A percentile compares a stretch with the other conserved stretches of the same genome.
These are phyloP conservation scores for Metschnikowia matae DNA, from an alignment of 805 yeast species.

Conservation along the genomic window DNA sequence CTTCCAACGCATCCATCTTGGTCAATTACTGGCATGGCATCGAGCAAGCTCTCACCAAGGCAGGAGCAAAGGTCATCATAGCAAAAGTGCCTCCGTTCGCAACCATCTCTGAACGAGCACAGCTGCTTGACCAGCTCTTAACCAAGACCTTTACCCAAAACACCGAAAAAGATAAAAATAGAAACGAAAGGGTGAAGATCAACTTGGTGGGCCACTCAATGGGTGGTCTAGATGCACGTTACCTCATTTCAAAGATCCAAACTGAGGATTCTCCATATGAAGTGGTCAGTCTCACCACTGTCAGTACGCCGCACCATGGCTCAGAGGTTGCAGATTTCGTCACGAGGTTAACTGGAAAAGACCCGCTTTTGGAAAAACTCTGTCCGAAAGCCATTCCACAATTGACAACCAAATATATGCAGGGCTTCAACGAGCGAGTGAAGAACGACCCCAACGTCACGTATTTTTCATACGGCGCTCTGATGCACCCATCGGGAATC, in stretches of 20 bases:
- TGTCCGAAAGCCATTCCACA: slow-evolving; percentile 50
- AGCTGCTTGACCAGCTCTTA: slow-evolving; percentile 50
- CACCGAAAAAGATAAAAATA: slow-evolving; percentile 11
- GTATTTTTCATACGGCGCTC: slow-evolving; percentile 84
- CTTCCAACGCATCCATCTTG: slow-evolving; percentile 29
- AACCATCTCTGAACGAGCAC: slow-evolving; percentile 65
- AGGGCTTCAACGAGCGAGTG: slow-evolving; percentile 50
- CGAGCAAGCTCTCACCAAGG: slow-evolving; percentile 49
- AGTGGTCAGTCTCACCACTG: slow-evolving; percentile 74
- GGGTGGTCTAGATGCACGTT: slow-evolving; percentile 90
- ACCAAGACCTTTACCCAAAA: slow-evolving; percentile 22
- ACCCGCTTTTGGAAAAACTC: slow-evolving; percentile 15
- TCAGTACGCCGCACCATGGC: slow-evolving; percentile 87
- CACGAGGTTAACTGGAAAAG: slow-evolving; percentile 29
- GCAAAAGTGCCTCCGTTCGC: slow-evolving; percentile 85
- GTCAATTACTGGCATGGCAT: slow-evolving; percentile 85
- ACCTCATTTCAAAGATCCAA: slow-evolving; percentile 55
- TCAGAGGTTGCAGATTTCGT: slow-evolving; percentile 76
- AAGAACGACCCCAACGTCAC: slow-evolving; percentile 56
- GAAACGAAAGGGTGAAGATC: slow-evolving; percentile 41
- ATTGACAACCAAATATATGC: slow-evolving; percentile 54
- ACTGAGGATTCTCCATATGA: slow-evolving; percentile 38
- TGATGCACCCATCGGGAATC: slow-evolving; percentile 57
- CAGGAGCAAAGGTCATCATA: slow-evolving; percentile 66
- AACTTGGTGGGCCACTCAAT: slow-evolving; percentile 86